These are phyloP conservation scores for Omphalotus olearius DNA, from an alignment of 1,284 basidiomycete genomes.

Conservation along the genomic window DNA sequence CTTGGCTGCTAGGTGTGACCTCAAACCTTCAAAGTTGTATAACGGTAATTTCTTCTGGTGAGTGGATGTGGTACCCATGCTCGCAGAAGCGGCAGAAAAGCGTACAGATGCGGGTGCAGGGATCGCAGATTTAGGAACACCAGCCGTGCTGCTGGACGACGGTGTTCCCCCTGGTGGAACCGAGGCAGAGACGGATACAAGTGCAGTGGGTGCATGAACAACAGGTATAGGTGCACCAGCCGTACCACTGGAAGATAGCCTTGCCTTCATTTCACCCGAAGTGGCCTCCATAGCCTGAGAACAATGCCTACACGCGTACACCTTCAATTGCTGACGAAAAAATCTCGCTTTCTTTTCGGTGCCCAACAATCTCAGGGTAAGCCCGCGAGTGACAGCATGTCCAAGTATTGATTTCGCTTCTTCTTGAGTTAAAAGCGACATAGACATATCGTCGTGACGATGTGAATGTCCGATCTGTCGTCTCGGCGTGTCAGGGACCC, in stretches of 20 bases:
- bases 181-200: conserved; percentile 6
- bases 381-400: conserved; percentile 27
- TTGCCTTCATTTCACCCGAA: neutral
- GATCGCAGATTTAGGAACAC: too few relatives aligned
- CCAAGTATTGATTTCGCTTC: conserved; percentile 20
- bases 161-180: too few relatives aligned
- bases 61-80: conserved; percentile 1
- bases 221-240: conserved; percentile 16
- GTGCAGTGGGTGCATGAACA: too few relatives aligned
- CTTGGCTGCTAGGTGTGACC: conserved; percentile 58
- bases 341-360: conserved; percentile 18
- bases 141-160: too few relatives aligned
- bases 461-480: conserved; percentile 57
- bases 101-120: too few relatives aligned
- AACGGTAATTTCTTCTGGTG: conserved; percentile 15
- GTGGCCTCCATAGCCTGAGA: conserved; percentile 7
- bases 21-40: conserved; percentile 50
- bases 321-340: conserved; percentile 25
- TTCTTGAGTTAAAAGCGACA: conserved; percentile 29
- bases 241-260: neutral
- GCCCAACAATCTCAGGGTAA: conserved; percentile 27
- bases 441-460: conserved; percentile 52
- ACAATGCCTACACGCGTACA: conserved; percentile 57
- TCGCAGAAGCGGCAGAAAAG: neutral
- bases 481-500: too few relatives aligned